phyloP scores from a whole-genome alignment of 176 grass and related monocot genomes.

The Pontederia paniculata region DNA sequence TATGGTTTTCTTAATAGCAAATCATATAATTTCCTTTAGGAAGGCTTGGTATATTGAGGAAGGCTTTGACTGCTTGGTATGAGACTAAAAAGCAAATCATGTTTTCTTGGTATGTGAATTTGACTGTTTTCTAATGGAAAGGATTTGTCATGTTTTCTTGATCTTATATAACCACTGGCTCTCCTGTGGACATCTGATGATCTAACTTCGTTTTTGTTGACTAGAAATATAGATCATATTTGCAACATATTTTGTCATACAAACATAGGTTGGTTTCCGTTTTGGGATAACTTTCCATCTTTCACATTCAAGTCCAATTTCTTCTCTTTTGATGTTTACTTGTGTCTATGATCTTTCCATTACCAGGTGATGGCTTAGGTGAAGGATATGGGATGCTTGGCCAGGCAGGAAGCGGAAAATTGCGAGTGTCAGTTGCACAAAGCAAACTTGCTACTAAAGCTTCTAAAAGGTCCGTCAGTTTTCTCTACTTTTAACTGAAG shows the following conservation, averaged over 20 bases:
- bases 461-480: slow-evolving; percentile 53
- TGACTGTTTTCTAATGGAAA: not conserved
- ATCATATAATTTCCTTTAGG: too few species aligned
- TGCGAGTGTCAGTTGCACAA: slow-evolving; percentile 61
- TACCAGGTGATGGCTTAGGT: slow-evolving; percentile 76
- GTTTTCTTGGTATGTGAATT: not conserved
- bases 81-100: not conserved
- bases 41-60: not conserved
- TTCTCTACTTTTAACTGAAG: not conserved
- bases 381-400: slow-evolving; percentile 92
- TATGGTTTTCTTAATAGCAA: too few species aligned
- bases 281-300: too few species aligned
- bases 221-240: too few species aligned
- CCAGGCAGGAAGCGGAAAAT: slow-evolving; percentile 76
- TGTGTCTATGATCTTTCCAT: slow-evolving; percentile 2
- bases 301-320: too few species aligned
- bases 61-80: too few species aligned
- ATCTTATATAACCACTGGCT: not conserved
- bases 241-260: too few species aligned
- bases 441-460: slow-evolving; percentile 46
- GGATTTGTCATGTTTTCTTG: not conserved
- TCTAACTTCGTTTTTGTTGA: not conserved
- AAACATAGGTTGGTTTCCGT: too few species aligned
- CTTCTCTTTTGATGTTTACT: not conserved
- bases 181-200: not conserved